Conservation (phyloP, 2,329 filamentous ascomycete species). For the Pyrenochaeta sp. region DNA sequence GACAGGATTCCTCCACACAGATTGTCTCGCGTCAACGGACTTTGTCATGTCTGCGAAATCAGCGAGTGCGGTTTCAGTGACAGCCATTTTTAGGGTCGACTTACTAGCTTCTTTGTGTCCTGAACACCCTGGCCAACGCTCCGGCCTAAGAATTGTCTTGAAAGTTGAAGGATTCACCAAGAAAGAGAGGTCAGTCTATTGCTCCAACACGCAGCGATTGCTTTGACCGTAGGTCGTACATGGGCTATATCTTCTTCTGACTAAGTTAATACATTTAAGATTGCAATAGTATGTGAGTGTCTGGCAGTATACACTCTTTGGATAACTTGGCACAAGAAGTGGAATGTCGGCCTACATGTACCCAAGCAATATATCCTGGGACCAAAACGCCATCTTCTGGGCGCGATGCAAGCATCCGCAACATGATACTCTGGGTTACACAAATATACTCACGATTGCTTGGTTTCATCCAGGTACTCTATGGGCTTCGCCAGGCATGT, state of each 20-base stretch:
- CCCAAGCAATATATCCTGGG: neutral
- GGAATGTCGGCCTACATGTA: slow-evolving; percentile 1
- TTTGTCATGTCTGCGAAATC: neutral
- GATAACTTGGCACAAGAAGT: neutral
- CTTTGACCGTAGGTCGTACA: neutral
- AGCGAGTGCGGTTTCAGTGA: neutral
- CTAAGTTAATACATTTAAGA: neutral
- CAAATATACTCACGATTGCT: neutral
- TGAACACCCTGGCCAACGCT: neutral
- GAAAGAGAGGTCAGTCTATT: neutral
- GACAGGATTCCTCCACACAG: neutral
- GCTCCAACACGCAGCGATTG: neutral
- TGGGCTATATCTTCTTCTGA: neutral
- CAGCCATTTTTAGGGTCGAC: neutral
- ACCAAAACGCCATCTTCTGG: neutral
- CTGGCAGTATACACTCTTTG: neutral
- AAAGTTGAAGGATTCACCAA: neutral
- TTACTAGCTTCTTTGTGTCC: neutral
- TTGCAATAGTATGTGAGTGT: neutral
- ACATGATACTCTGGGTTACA: neutral
- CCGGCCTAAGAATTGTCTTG: neutral
- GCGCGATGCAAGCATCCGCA: slow-evolving; percentile 3
- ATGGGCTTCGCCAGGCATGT: neutral
- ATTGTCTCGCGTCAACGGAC: neutral
- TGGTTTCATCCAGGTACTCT: neutral